Evolutionary conservation across 169 alveolate species (phyloP).

Genomic region (Plasmodium sp.): DNA sequence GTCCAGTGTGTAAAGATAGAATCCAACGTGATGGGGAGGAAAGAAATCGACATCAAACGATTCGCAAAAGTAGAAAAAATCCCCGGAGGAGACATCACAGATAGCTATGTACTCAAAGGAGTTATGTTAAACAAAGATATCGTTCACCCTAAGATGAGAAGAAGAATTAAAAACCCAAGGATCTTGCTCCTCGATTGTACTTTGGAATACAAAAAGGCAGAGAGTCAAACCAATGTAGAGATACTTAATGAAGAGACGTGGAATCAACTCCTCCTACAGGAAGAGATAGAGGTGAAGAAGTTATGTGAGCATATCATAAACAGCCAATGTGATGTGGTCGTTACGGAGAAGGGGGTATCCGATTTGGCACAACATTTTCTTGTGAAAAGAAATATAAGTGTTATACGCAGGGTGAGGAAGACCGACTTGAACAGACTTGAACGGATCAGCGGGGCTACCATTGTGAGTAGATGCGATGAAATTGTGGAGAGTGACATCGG

Average conservation of each 20-base stretch:
- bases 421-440: constrained; percentile 98
- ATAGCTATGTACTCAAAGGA: constrained; percentile 96
- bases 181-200: constrained; percentile 97
- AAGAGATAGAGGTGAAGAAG: constrained; percentile 96
- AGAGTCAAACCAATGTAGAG: constrained; percentile 97
- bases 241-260: constrained; percentile 97
- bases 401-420: constrained; percentile 94
- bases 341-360: constrained; percentile 98
- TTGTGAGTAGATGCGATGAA: constrained; percentile 98
- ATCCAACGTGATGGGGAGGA: constrained; percentile 81
- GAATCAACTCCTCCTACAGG: constrained; percentile 94
- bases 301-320: constrained; percentile 96
- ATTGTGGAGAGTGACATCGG: constrained; percentile 95
- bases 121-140: constrained; percentile 98
- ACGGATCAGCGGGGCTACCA: constrained; percentile 97
- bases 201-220: constrained; percentile 99
- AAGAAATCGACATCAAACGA: constrained; percentile 95
- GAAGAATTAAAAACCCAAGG: constrained; percentile 96
- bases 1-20: constrained; percentile 90
- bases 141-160: constrained; percentile 98
- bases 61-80: constrained; percentile 98
- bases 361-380: constrained; percentile 97
- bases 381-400: constrained; percentile 94
- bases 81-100: constrained; percentile 99
- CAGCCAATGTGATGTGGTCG: constrained; percentile 97